phyloP scores from a whole-genome alignment of 2,329 filamentous ascomycete species.

The Aspergillus cejpii region DNA sequence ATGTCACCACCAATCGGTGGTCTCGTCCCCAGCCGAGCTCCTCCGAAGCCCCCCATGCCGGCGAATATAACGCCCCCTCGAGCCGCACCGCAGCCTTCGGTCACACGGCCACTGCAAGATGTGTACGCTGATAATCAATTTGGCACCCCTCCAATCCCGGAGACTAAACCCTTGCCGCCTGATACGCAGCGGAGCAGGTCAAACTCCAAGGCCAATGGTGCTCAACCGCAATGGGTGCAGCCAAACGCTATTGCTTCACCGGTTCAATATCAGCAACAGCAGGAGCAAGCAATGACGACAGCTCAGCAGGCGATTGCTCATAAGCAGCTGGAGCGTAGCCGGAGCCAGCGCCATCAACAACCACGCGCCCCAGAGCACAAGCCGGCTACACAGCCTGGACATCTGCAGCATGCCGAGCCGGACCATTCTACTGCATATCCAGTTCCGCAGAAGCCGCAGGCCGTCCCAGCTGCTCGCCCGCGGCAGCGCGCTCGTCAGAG shows the following conservation, averaged over 20 bases:
- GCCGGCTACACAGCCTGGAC: constrained; percentile 19
- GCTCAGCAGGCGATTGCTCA: constrained; percentile 70
- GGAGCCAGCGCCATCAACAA: constrained; percentile 64
- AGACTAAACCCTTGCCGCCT: constrained; percentile 54
- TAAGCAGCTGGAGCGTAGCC: constrained; percentile 61
- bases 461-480: constrained; percentile 57
- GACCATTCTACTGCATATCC: constrained; percentile 36
- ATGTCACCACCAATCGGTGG: constrained; percentile 41
- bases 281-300: constrained; percentile 74
- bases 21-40: constrained; percentile 73
- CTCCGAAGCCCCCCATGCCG: constrained; percentile 70
- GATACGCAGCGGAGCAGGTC: constrained; percentile 64
- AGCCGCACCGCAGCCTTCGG: constrained; percentile 43
- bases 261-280: constrained; percentile 58
- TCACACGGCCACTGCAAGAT: constrained; percentile 53
- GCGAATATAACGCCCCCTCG: constrained; percentile 36
- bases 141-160: constrained; percentile 47
- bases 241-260: constrained; percentile 34
- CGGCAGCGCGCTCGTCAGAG: constrained; percentile 74
- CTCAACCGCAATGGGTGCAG: constrained; percentile 44
- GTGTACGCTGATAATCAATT: constrained; percentile 33
- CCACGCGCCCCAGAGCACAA: constrained; percentile 50
- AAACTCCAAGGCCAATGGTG: constrained; percentile 57
- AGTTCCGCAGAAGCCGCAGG: constrained; percentile 27
- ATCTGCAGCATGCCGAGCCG: constrained; percentile 35